Percentiles rank a stretch among this genome's conserved stretches.
Evolutionary conservation across 805 yeast species (phyloP).

Genomic region (Clavispora asparagi): DNA sequence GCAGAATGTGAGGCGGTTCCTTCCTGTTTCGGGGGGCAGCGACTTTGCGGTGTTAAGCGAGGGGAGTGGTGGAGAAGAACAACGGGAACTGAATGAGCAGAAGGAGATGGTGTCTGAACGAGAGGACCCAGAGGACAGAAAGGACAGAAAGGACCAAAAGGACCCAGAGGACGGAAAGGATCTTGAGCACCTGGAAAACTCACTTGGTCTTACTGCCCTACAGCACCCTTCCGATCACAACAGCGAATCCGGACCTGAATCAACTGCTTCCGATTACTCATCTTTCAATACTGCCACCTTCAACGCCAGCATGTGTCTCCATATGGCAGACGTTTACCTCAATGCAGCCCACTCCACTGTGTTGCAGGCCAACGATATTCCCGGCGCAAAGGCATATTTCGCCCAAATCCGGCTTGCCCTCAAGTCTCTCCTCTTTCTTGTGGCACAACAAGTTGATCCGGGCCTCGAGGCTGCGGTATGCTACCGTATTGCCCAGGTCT

Average conservation of each 20-base stretch:
- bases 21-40: constrained; percentile 4
- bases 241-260: too few relatives aligned
- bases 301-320: constrained; percentile 6
- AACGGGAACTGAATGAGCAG: too few relatives aligned
- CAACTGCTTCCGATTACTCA: too few relatives aligned
- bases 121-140: too few relatives aligned
- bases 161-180: too few relatives aligned
- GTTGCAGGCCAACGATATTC: constrained; percentile 7
- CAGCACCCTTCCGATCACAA: too few relatives aligned
- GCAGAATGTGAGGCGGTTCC: constrained; percentile 7
- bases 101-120: too few relatives aligned
- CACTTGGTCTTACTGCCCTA: too few relatives aligned
- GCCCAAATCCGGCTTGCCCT: constrained; percentile 9
- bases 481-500: constrained; percentile 32
- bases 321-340: constrained; percentile 8
- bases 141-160: too few relatives aligned
- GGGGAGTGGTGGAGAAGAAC: background rate
- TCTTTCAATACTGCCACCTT: background rate
- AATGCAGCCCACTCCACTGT: constrained; percentile 11
- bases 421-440: constrained; percentile 15
- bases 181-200: too few relatives aligned
- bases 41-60: constrained; percentile 8
- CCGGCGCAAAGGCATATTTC: constrained; percentile 9
- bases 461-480: constrained; percentile 26
- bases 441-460: constrained; percentile 16